A percentile compares a stretch with the other conserved stretches of the same genome.
phyloP scores from a whole-genome alignment of 1,139 yeast genomes.

The Arxiozyma slooffiae region DNA sequence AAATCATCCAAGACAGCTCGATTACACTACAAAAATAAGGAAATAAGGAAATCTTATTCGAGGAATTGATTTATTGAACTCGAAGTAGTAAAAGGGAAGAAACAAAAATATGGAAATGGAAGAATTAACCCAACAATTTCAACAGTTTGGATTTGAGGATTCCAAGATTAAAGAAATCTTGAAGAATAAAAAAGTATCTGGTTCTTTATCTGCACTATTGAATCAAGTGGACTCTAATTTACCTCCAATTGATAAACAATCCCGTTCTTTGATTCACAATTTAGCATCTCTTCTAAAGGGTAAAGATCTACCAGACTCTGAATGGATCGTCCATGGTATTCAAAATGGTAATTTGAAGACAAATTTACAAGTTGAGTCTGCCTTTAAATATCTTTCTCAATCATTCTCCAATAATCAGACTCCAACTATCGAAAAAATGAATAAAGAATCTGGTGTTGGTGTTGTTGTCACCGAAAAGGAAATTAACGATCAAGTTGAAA shows the following conservation, averaged over 20 bases:
- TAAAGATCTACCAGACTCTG: conserved; percentile 35
- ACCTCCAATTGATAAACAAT: conserved; percentile 37
- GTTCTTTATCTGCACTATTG: conserved; percentile 53
- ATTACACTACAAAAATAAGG: too few species aligned
- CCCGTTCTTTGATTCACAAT: conserved; percentile 59
- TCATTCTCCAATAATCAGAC: conserved; percentile 35
- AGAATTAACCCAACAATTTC: conserved; percentile 34
- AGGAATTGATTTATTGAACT: background rate
- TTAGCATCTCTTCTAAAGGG: conserved; percentile 60
- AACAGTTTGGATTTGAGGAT: conserved; percentile 59
- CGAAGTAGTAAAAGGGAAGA: background rate
- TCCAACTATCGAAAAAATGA: conserved; percentile 41
- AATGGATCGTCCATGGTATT: conserved; percentile 50
- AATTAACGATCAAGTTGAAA: conserved; percentile 47
- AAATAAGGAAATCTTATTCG: background rate
- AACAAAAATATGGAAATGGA: conserved; percentile 7
- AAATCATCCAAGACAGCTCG: too few species aligned
- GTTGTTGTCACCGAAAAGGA: conserved; percentile 57
- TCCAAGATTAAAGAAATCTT: conserved; percentile 62
- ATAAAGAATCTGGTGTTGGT: conserved; percentile 73
- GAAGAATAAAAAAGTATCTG: conserved; percentile 77
- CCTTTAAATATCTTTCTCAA: conserved; percentile 49
- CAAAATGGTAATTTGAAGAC: conserved; percentile 55
- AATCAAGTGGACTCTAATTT: conserved; percentile 32
- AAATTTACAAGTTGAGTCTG: conserved; percentile 69